A percentile compares a stretch with the other conserved stretches of the same genome.
Evolutionary conservation across 179 eudicot species (phyloP).

Genomic region (Silene noctiflora): DNA sequence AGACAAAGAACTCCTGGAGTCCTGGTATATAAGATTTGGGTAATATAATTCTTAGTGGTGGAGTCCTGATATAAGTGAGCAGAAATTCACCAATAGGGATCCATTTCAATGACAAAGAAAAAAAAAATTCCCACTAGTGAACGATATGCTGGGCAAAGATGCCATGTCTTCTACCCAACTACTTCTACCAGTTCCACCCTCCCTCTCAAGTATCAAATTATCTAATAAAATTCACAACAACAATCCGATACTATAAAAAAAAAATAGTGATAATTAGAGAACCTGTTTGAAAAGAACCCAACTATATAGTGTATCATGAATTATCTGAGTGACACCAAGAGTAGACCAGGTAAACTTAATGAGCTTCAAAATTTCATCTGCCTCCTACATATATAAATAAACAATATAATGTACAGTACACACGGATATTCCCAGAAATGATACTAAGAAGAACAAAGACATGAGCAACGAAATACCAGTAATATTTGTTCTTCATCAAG

Average conservation of each 20-base stretch:
- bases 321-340: constrained; percentile 71
- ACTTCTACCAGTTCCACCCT: no score
- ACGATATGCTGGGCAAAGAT: not conserved
- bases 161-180: no score
- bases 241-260: no score
- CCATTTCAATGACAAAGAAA: not conserved
- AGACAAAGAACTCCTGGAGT: not conserved
- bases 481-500: constrained; percentile 81
- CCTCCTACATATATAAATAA: constrained; percentile 46
- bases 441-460: constrained; percentile 8
- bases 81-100: not conserved
- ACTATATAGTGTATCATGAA: constrained; percentile 65
- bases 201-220: no score
- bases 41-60: not conserved
- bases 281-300: constrained; percentile 99
- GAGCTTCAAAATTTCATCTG: constrained; percentile 65
- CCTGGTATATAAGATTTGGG: not conserved
- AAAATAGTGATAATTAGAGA: constrained; percentile 7
- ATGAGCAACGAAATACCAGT: constrained; percentile 38
- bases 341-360: constrained; percentile 70
- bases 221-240: no score
- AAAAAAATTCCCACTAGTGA: not conserved
- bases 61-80: not conserved
- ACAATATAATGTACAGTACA: not conserved
- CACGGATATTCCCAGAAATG: not conserved